A percentile compares a stretch with the other conserved stretches of the same genome.
Evolutionary conservation across 148 eudicot species (phyloP).

Genomic region (Polygonum aviculare): DNA sequence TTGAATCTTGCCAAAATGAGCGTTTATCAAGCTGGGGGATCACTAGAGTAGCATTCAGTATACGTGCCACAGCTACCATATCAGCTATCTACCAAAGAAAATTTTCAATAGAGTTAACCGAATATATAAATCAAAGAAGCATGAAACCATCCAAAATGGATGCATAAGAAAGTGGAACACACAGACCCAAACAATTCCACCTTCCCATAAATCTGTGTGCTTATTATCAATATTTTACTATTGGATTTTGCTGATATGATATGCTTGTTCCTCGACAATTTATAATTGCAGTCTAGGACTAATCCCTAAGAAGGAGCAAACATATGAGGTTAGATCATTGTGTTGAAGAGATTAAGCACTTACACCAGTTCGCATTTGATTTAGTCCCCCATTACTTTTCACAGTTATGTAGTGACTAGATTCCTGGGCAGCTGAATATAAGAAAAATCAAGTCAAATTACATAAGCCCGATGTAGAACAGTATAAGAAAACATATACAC

Average conservation of each 20-base stretch:
- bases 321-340: neutral
- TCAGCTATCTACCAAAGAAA: slow-evolving; percentile 62
- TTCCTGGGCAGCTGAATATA: slow-evolving; percentile 41
- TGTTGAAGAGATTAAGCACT: slow-evolving; percentile 21
- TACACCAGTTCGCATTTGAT: slow-evolving; percentile 97
- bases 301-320: neutral
- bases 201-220: neutral
- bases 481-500: neutral
- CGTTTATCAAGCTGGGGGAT: slow-evolving; percentile 83
- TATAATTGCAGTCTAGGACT: neutral
- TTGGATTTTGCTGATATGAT: neutral
- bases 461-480: neutral
- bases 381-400: slow-evolving; percentile 79
- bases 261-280: neutral
- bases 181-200: neutral
- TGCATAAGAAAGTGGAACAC: neutral
- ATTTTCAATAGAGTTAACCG: neutral
- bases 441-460: slow-evolving; percentile 4
- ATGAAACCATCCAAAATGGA: neutral
- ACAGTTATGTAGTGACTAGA: slow-evolving; percentile 68
- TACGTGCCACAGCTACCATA: slow-evolving; percentile 90
- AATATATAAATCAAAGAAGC: slow-evolving; percentile 6
- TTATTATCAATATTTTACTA: neutral
- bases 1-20: slow-evolving; percentile 91
- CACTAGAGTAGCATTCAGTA: slow-evolving; percentile 83